phyloP scores from a whole-genome alignment of 2,329 filamentous ascomycete genomes.

The Raffaelea deltoideospora region DNA sequence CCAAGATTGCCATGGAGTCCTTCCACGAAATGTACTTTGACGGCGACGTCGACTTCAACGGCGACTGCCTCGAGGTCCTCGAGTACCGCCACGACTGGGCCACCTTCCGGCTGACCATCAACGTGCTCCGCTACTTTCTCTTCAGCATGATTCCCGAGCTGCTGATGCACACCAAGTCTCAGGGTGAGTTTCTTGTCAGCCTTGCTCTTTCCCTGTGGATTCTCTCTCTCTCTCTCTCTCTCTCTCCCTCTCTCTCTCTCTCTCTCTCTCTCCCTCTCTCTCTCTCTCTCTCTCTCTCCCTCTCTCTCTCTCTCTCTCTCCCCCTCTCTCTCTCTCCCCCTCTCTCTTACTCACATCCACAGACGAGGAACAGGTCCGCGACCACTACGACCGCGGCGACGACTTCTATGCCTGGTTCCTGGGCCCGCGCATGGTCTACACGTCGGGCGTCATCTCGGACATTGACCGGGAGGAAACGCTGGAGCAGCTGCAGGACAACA shows the following conservation, averaged over 20 bases:
- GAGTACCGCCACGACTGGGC: constrained; percentile 97
- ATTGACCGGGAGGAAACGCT: constrained; percentile 76
- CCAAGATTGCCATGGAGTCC: constrained; percentile 78
- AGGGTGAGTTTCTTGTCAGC: constrained; percentile 6
- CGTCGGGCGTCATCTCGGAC: constrained; percentile 84
- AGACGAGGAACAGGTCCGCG: constrained; percentile 96
- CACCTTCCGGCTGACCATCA: constrained; percentile 26
- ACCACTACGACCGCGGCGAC: constrained; percentile 94
- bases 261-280: neutral
- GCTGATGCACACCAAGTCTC: constrained; percentile 10
- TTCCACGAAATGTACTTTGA: constrained; percentile 98
- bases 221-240: neutral
- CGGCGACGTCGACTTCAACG: constrained; percentile 88
- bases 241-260: neutral
- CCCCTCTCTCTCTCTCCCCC: too few species aligned
- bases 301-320: neutral
- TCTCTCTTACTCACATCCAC: neutral
- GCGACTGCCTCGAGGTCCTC: constrained; percentile 73
- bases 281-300: too few species aligned
- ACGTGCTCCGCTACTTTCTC: constrained; percentile 10
- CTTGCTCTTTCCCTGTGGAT: too few species aligned
- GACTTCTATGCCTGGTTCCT: constrained; percentile 99
- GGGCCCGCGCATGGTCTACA: constrained; percentile 97
- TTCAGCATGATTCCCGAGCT: constrained; percentile 11
- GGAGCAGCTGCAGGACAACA: constrained; percentile 96